These are phyloP conservation scores for Iodosphaeria phyllophila DNA, from an alignment of 2,329 filamentous ascomycete species.

Conservation along the genomic window DNA sequence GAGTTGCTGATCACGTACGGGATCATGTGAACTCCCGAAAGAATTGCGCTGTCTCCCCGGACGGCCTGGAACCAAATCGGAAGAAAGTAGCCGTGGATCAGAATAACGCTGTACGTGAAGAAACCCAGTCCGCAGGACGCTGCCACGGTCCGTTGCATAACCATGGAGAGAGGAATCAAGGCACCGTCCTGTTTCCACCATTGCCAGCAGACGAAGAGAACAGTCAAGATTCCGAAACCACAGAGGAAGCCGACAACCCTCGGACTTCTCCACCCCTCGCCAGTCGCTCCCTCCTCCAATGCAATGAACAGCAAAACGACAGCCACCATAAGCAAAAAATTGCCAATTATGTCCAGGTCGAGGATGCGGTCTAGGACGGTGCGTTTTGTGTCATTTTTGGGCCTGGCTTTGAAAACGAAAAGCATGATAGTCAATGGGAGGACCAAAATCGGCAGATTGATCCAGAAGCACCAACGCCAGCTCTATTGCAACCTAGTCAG, in stretches of 20 bases:
- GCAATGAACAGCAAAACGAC: conserved; percentile 27
- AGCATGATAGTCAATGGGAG: conserved; percentile 13
- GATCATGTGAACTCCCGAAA: conserved; percentile 10
- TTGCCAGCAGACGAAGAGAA: conserved; percentile 16
- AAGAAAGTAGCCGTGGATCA: conserved; percentile 25
- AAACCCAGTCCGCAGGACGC: conserved; percentile 20
- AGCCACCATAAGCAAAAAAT: conserved; percentile 21
- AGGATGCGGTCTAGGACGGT: conserved; percentile 9
- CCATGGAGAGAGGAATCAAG: conserved; percentile 22
- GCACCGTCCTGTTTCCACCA: conserved; percentile 20
- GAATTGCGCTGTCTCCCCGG: conserved; percentile 9
- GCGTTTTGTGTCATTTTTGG: conserved; percentile 4
- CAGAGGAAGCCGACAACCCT: conserved; percentile 21
- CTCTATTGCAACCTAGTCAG: conserved; percentile 9
- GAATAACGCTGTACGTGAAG: conserved; percentile 21
- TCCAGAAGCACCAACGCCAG: conserved; percentile 23
- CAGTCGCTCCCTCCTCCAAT: conserved; percentile 25
- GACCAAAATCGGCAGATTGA: conserved; percentile 21
- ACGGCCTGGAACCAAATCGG: conserved; percentile 21
- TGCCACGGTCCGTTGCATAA: conserved; percentile 21
- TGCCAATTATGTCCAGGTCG: conserved; percentile 20
- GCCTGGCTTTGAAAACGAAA: conserved; percentile 11
- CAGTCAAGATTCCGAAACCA: conserved; percentile 8
- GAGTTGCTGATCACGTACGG: conserved; percentile 9
- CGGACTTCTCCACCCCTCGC: conserved; percentile 21